Base-by-base conservation (phyloP, 2,329 filamentous ascomycete genomes). In the Arthrobotrys sinensis region DNA sequence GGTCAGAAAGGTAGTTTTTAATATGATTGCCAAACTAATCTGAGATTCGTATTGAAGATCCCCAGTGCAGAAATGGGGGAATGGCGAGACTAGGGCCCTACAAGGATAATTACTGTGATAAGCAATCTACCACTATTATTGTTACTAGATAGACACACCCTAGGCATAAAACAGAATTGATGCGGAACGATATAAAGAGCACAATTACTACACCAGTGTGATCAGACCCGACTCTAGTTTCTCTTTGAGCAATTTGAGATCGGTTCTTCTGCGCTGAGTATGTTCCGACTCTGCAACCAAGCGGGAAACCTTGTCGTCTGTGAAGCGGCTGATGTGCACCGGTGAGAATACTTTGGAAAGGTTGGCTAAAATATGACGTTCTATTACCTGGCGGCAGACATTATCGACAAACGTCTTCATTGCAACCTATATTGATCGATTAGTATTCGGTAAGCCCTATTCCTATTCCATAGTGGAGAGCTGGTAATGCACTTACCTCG, bases 371-470 rank as follows among this genome's bases (percentile, higher is more conserved):
- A 84, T 82, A 62, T 83, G 83, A n/a, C 83, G 82, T 48, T 84
- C 83, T 3, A 84, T 80, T 19, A 84, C 82, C 64, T 84, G 83
- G 0, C 75, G 83, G 0, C 83, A 83, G 8, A 84, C 70, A 53
- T 84, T 84, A 1, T 82, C 82, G 1, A 84, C 65, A 65, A 84
- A 84, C 0, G 77, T 81, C 53, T 84, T 84, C 48, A 82, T 76
- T 0, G 69, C 70, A 6, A 84, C 83, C 83, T 83, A 14, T 50
- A 8, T 12, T 4, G 7, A 21, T 8, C 36, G n/a, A 12, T 53
- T 48, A 16, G 8, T 36, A 32, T 11, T 10, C 12, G 45, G n/a
- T 40, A 16, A 32, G 8, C 21, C 2, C 24, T 28, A n/a, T n/a
- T n/a, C n/a, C n/a, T n/a, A n/a, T n/a, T n/a, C n/a, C n/a, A n/a